Percentiles rank a stretch among this genome's conserved stretches.
These are phyloP conservation scores for Mycena citricolor DNA, from an alignment of 1,284 basidiomycete genomes.

Conservation along the genomic window DNA sequence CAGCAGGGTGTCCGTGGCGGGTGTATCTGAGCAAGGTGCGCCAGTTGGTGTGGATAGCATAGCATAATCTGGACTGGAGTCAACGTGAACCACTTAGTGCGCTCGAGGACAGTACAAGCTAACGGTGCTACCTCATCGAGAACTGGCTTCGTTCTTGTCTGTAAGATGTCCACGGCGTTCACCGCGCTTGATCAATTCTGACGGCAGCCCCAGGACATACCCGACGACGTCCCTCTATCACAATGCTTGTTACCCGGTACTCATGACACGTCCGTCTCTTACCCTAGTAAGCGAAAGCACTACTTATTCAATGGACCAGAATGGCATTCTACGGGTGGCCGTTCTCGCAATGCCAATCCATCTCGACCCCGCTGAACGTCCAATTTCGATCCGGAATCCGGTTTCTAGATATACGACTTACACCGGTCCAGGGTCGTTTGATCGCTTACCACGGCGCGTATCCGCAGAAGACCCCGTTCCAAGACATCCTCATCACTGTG, in stretches of 20 bases:
- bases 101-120: conserved; percentile 43
- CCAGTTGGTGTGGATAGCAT: conserved; percentile 3
- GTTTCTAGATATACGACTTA: conserved; percentile 77
- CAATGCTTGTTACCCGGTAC: conserved; percentile 78
- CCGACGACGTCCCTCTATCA: conserved; percentile 65
- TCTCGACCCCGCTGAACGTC: conserved; percentile 47
- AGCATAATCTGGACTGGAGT: conserved; percentile 4
- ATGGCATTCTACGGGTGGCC: conserved; percentile 83
- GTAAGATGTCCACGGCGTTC: conserved; percentile 4
- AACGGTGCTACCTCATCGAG: conserved; percentile 55
- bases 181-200: neutral
- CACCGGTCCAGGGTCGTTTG: conserved; percentile 61
- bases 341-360: conserved; percentile 70
- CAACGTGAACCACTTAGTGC: conserved; percentile 34
- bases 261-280: conserved; percentile 61
- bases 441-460: conserved; percentile 80
- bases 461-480: conserved; percentile 69
- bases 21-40: conserved; percentile 54
- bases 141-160: conserved; percentile 60
- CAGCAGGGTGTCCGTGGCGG: conserved; percentile 52
- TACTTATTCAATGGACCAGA: conserved; percentile 33
- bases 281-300: conserved; percentile 1
- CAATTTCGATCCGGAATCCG: conserved; percentile 75
- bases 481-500: conserved; percentile 58
- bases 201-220: conserved; percentile 43